A percentile compares a stretch with the other conserved stretches of the same genome.
These are phyloP conservation scores for Waltergamsia citrina DNA, from an alignment of 2,329 filamentous ascomycete species.

Conservation along the genomic window DNA sequence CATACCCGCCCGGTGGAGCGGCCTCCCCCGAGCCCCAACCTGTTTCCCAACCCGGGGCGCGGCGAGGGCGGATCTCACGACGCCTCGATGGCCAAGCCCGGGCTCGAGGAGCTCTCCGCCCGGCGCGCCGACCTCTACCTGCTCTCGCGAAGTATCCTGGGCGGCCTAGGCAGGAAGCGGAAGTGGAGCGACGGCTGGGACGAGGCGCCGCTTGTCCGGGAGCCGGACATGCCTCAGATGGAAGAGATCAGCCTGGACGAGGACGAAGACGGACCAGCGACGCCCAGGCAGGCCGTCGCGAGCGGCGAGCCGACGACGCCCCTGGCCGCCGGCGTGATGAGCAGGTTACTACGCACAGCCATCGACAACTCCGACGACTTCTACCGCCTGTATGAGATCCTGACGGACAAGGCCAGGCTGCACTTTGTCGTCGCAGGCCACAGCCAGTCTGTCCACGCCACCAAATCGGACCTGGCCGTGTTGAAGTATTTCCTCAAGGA, in stretches of 20 bases:
- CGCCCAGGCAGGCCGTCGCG: background rate
- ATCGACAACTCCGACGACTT: constrained; percentile 55
- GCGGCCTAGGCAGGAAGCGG: constrained; percentile 59
- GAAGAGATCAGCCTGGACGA: constrained; percentile 48
- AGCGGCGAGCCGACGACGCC: constrained; percentile 16
- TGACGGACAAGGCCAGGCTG: constrained; percentile 78
- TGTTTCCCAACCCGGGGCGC: constrained; percentile 40
- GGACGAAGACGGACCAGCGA: constrained; percentile 15
- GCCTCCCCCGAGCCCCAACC: constrained; percentile 35
- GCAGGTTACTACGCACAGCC: constrained; percentile 49
- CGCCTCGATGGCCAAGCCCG: constrained; percentile 46
- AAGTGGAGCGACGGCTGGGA: constrained; percentile 75
- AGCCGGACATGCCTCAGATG: constrained; percentile 35
- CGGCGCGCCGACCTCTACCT: constrained; percentile 74
- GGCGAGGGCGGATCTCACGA: constrained; percentile 28
- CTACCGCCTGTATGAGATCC: constrained; percentile 57
- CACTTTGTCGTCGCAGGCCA: constrained; percentile 77
- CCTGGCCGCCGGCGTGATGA: constrained; percentile 16
- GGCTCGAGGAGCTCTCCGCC: constrained; percentile 74
- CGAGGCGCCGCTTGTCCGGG: constrained; percentile 42
- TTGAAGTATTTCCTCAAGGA: constrained; percentile 72
- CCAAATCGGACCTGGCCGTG: constrained; percentile 76
- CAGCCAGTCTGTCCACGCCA: constrained; percentile 64
- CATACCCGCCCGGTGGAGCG: constrained; percentile 27
- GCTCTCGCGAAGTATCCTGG: constrained; percentile 70